A percentile compares a stretch with the other conserved stretches of the same genome.
These are phyloP conservation scores for Aspergillus panamensis DNA, from an alignment of 495 filamentous ascomycete genomes.

Conservation along the genomic window DNA sequence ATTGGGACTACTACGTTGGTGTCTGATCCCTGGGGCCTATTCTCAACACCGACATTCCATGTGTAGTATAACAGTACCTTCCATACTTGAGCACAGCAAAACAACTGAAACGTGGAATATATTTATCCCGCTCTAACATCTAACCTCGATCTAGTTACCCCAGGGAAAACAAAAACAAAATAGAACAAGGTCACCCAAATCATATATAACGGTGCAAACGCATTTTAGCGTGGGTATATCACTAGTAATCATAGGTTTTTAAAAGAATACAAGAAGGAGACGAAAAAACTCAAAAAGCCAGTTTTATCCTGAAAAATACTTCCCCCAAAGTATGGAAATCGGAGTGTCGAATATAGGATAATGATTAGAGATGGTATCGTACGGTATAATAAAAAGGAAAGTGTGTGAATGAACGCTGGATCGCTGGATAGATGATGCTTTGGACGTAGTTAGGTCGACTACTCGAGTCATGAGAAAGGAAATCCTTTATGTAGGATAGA, in stretches of 20 bases:
- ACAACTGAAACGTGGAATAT: too few species aligned
- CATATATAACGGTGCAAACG: neutral
- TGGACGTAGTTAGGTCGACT: conserved; percentile 7
- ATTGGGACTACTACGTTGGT: too few species aligned
- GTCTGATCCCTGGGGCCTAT: too few species aligned
- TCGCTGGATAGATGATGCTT: conserved; percentile 10
- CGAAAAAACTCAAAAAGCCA: neutral
- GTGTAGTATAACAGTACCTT: too few species aligned
- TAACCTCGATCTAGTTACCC: too few species aligned
- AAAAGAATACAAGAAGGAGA: neutral
- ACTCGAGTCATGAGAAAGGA: conserved; percentile 3
- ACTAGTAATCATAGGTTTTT: neutral
- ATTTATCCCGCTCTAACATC: too few species aligned
- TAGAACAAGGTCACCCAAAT: neutral
- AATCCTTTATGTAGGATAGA: neutral
- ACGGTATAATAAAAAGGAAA: neutral
- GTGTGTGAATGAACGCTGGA: conserved; percentile 2
- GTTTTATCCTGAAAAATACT: neutral
- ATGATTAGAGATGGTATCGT: conserved; percentile 5
- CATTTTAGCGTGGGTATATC: neutral
- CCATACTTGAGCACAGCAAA: too few species aligned
- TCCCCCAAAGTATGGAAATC: neutral
- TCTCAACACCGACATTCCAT: too few species aligned
- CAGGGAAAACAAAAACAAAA: too few species aligned
- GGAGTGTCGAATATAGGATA: neutral